Evolutionary conservation across 2,329 filamentous ascomycete genomes (phyloP).

Genomic region (Amylocarpus encephaloides): DNA sequence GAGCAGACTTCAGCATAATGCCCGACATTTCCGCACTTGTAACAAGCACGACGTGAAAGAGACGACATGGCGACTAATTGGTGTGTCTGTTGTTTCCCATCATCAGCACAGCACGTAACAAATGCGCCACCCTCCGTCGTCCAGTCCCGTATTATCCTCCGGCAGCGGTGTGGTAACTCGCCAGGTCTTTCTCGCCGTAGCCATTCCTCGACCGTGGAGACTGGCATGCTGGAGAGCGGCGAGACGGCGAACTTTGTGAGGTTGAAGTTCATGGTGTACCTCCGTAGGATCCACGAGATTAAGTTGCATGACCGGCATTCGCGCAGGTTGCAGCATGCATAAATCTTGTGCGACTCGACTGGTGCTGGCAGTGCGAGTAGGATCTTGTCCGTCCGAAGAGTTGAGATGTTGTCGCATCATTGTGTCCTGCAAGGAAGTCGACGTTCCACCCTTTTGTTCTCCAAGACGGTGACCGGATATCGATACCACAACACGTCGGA

Average conservation of each 20-base stretch:
- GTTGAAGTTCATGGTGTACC: conserved; percentile 18
- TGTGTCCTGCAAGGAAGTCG: not conserved
- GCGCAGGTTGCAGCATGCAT: conserved; percentile 31
- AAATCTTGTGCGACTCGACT: conserved; percentile 26
- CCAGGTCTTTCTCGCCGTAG: conserved; percentile 25
- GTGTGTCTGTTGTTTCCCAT: conserved; percentile 31
- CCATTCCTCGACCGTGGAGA: conserved; percentile 31
- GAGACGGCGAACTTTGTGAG: conserved; percentile 6
- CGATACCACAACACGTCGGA: no score
- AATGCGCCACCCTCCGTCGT: conserved; percentile 29
- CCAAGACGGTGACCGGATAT: not conserved
- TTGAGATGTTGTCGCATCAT: conserved; percentile 6
- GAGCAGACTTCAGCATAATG: conserved; percentile 89
- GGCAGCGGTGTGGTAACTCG: conserved; percentile 31
- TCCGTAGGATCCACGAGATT: conserved; percentile 19
- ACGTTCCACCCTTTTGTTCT: not conserved
- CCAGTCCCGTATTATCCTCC: conserved; percentile 30
- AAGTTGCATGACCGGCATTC: conserved; percentile 29
- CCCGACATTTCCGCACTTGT: conserved; percentile 70
- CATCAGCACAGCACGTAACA: conserved; percentile 34
- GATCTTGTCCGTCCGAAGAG: conserved; percentile 3
- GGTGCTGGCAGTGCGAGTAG: conserved; percentile 3
- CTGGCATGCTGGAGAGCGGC: conserved; percentile 25
- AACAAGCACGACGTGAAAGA: conserved; percentile 72
- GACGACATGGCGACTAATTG: conserved; percentile 57